These are phyloP conservation scores for Coprinopsis sp. DNA, from an alignment of 768 basidiomycete genomes.

Conservation along the genomic window DNA sequence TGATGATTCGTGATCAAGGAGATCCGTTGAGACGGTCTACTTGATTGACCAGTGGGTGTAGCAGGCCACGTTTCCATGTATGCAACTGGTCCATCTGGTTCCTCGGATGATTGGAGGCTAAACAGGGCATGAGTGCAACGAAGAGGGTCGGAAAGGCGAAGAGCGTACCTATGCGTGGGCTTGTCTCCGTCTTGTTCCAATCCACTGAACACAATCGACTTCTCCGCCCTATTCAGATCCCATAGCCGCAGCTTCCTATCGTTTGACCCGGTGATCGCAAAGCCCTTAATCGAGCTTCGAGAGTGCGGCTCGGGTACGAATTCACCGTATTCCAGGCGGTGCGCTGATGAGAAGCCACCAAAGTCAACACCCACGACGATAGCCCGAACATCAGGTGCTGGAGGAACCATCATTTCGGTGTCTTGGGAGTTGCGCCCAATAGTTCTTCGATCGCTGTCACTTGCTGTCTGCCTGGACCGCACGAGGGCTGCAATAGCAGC, in stretches of 20 bases:
- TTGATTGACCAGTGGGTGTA: constrained; percentile 44
- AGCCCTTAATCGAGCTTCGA: constrained; percentile 52
- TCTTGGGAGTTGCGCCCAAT: constrained; percentile 30
- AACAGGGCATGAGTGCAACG: not conserved
- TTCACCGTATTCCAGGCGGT: constrained; percentile 48
- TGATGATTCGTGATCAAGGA: constrained; percentile 78
- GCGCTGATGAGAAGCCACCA: constrained; percentile 57
- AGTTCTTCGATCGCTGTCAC: constrained; percentile 20
- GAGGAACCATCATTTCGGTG: constrained; percentile 36
- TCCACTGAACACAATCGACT: constrained; percentile 77
- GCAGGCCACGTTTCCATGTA: constrained; percentile 64
- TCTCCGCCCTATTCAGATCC: constrained; percentile 73
- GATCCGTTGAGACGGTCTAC: constrained; percentile 70
- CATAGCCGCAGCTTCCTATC: constrained; percentile 85
- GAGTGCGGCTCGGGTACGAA: constrained; percentile 34
- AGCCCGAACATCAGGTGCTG: constrained; percentile 64
- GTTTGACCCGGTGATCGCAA: constrained; percentile 84
- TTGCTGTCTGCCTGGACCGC: constrained; percentile 30
- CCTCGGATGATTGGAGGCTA: constrained; percentile 31
- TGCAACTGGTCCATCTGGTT: constrained; percentile 34
- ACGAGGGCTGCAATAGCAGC: constrained; percentile 77
- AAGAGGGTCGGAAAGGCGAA: constrained; percentile 1
- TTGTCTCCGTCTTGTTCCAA: constrained; percentile 70
- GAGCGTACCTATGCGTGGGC: constrained; percentile 69
- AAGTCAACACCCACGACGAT: constrained; percentile 74